Conservation (phyloP, 441 rosid species). For the Gossypium laxum region DNA sequence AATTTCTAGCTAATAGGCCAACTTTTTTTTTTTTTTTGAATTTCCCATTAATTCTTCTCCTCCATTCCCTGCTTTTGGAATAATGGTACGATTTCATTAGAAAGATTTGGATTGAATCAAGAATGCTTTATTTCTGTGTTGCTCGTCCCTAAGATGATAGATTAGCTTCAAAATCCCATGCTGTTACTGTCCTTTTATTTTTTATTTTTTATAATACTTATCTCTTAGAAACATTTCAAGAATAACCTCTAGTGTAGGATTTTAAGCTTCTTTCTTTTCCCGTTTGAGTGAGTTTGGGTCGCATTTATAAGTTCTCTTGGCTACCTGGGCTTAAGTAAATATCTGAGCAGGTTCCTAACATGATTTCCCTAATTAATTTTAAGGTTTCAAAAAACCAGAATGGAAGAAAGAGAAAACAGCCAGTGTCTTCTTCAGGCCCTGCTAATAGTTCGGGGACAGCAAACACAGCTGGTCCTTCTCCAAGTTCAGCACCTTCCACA, state of each 20-base stretch:
- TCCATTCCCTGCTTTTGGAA: not conserved
- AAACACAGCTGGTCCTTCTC: slow-evolving; percentile 71
- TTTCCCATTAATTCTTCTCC: not conserved
- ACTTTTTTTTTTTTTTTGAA: not conserved
- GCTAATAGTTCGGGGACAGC: slow-evolving; percentile 77
- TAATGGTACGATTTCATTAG: not conserved
- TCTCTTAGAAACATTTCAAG: not conserved
- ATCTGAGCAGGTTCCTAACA: slow-evolving; percentile 25
- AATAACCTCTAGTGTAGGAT: not conserved
- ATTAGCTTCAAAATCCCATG: not conserved
- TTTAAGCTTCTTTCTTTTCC: not conserved
- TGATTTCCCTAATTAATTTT: slow-evolving; percentile 21
- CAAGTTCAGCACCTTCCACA: slow-evolving; percentile 81
- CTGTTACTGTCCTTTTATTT: not conserved
- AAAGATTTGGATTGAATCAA: not conserved
- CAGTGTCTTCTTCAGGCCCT: slow-evolving; percentile 75
- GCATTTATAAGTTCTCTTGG: not conserved
- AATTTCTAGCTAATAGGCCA: not conserved
- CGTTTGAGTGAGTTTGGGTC: not conserved
- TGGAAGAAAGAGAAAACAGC: slow-evolving; percentile 75
- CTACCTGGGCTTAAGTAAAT: not conserved
- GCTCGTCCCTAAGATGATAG: not conserved
- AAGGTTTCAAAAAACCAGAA: slow-evolving; percentile 69
- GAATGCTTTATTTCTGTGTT: not conserved
- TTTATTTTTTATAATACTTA: not conserved